These are phyloP conservation scores for Kodamaea fungicola DNA, from an alignment of 1,139 yeast genomes.

Conservation along the genomic window DNA sequence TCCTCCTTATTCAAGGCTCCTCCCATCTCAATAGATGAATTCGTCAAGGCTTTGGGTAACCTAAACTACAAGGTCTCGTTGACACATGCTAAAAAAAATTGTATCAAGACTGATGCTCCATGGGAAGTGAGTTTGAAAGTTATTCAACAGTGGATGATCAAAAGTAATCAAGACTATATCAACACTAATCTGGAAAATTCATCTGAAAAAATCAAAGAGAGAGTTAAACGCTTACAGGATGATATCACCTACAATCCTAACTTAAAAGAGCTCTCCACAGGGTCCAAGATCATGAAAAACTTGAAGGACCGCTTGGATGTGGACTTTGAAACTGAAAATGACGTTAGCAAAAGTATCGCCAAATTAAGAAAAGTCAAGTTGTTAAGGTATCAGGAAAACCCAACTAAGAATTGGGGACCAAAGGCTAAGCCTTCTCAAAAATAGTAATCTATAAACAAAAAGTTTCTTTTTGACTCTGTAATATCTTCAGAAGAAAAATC, in stretches of 20 bases:
- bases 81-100: slow-evolving; percentile 85
- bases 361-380: slow-evolving; percentile 70
- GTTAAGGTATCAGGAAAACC: slow-evolving; percentile 87
- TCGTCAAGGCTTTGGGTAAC: slow-evolving; percentile 81
- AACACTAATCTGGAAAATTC: slow-evolving; percentile 16
- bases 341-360: slow-evolving; percentile 52
- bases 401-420: slow-evolving; percentile 96
- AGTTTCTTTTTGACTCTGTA: not conserved
- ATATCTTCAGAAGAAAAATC: not conserved
- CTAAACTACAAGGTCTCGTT: slow-evolving; percentile 77
- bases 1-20: slow-evolving; percentile 76
- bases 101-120: slow-evolving; percentile 88
- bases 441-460: not conserved
- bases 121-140: slow-evolving; percentile 75
- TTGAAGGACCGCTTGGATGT: slow-evolving; percentile 35
- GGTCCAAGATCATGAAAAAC: slow-evolving; percentile 54
- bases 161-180: slow-evolving; percentile 28
- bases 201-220: slow-evolving; percentile 18
- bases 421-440: slow-evolving; percentile 58
- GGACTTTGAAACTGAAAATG: slow-evolving; percentile 48
- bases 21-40: slow-evolving; percentile 72
- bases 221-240: slow-evolving; percentile 22
- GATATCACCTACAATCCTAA: slow-evolving; percentile 33
- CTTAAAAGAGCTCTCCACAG: slow-evolving; percentile 47
- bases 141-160: slow-evolving; percentile 62